A percentile compares a stretch with the other conserved stretches of the same genome.
Evolutionary conservation across 495 filamentous ascomycete genomes (phyloP).

Genomic region (Amniculicola lignicola): DNA sequence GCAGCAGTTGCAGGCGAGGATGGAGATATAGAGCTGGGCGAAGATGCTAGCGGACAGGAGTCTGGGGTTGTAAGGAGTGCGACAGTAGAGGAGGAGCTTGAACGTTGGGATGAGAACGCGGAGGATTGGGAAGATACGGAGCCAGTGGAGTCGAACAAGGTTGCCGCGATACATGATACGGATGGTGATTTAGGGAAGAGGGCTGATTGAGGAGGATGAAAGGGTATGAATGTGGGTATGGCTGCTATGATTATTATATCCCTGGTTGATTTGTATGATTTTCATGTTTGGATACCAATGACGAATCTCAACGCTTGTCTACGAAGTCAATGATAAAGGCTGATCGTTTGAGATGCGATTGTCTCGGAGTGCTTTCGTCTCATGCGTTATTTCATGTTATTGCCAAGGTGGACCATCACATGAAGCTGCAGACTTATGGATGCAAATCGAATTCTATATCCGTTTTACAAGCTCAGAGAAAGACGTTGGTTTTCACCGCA

Average conservation of each 20-base stretch:
- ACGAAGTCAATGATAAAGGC: no score
- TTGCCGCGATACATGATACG: no score
- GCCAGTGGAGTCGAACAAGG: no score
- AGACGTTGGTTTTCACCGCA: slow-evolving; percentile 10
- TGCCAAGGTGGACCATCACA: no score
- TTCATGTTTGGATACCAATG: slow-evolving; percentile 4
- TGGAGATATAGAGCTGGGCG: slow-evolving; percentile 47
- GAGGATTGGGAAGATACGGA: slow-evolving; percentile 66
- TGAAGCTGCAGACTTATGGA: not conserved
- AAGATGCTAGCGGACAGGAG: slow-evolving; percentile 34
- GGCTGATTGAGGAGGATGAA: slow-evolving; percentile 27
- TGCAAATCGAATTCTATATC: slow-evolving; percentile 27
- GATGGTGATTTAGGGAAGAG: no score
- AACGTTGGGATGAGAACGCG: slow-evolving; percentile 81
- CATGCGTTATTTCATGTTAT: no score
- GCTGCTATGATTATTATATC: not conserved
- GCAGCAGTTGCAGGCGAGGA: slow-evolving; percentile 57
- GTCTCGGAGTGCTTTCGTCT: no score
- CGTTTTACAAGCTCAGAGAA: slow-evolving; percentile 29
- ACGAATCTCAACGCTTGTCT: slow-evolving; percentile 1
- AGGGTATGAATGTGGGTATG: not conserved
- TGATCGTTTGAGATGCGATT: no score
- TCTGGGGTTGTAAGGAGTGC: slow-evolving; percentile 29
- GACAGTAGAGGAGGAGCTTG: slow-evolving; percentile 61
- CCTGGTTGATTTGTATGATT: not conserved